Base-by-base conservation (phyloP, 2,329 filamentous ascomycete species). In the Coleophoma cylindrospora region DNA sequence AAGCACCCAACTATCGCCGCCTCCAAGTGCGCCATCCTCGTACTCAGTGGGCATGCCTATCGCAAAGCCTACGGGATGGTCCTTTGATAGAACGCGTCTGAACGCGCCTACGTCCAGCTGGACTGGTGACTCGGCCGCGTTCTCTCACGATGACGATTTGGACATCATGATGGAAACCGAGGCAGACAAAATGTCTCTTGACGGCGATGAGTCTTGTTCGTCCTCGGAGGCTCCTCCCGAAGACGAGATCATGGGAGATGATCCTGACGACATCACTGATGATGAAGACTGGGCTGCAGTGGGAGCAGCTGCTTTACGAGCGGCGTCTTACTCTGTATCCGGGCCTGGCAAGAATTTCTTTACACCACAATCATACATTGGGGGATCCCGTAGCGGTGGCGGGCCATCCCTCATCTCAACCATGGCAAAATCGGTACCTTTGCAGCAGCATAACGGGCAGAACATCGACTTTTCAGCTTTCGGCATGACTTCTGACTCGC, bases 281-380 rank as follows among this genome's bases (percentile, higher is more conserved):
- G 90, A 96, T 65, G 92, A 97, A 69, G 91, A 97, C 70, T 96
- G 92, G 91, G 89, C 88, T 43, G 83, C 87, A 47, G 87, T 96
- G 54, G 92, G 91, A 49, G 89, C 91, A 32, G 90, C 87, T 49
- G 89, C 89, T 57, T 79, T 96, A 59, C 84, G 91, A 57, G 80
- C 81, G 52, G 77, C 78, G 45, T 85, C 81, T 7, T 84, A 84
- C 61, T 75, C 78, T 49, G 77, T 70, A 61, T 78, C 74, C 59
- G 73, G 80, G 70, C 72, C 83, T 68, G 60, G 68, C 64, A 62
- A 68, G 58, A 66, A 74, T 67, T 68, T 74, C 64, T 62, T 71
- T 62, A 68, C 70, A 58, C 68, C 75, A 54, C 73, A 70, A 67
- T 70, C 75, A 67, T 75, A 79, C 72, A 72, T 68, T 41, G 68